Evolutionary conservation across 2,329 filamentous ascomycete species (phyloP).

Genomic region (Fusarium subtropicale): DNA sequence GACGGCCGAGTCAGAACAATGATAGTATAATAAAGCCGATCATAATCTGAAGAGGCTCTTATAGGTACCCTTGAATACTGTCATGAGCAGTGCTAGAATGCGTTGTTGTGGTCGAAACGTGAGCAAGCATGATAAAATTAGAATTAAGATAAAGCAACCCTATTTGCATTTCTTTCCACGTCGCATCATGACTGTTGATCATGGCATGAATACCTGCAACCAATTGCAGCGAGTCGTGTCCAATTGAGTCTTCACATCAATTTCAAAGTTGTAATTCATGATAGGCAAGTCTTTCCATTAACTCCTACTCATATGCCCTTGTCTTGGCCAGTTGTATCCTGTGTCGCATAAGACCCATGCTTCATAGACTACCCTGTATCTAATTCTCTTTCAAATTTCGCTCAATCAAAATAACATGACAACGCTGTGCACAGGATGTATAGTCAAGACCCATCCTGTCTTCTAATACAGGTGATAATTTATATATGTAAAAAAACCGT

Average conservation of each 20-base stretch:
- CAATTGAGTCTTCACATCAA: not conserved
- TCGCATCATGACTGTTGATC: not conserved
- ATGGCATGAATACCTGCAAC: not conserved
- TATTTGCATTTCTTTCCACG: not conserved
- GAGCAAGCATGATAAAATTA: not conserved
- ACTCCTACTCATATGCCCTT: slow-evolving; percentile 12
- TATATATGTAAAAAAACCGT: slow-evolving; percentile 9
- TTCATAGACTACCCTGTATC: slow-evolving; percentile 17
- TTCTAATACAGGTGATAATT: slow-evolving; percentile 9
- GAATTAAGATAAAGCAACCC: not conserved
- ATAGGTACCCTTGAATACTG: no score
- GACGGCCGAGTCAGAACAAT: not conserved
- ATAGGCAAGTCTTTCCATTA: slow-evolving; percentile 33
- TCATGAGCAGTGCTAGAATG: not conserved
- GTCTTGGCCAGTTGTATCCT: slow-evolving; percentile 18
- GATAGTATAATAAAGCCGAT: not conserved
- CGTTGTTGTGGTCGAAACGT: not conserved
- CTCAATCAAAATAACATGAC: slow-evolving; percentile 10
- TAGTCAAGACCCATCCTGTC: slow-evolving; percentile 4
- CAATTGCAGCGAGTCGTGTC: not conserved
- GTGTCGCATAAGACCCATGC: slow-evolving; percentile 4
- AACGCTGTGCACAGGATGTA: slow-evolving; percentile 25
- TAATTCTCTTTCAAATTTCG: slow-evolving; percentile 20
- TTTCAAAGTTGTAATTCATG: not conserved
- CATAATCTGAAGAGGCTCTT: not conserved